Evolutionary conservation across 768 basidiomycete species (phyloP).

Genomic region (Xerocomellus amylosporus): DNA sequence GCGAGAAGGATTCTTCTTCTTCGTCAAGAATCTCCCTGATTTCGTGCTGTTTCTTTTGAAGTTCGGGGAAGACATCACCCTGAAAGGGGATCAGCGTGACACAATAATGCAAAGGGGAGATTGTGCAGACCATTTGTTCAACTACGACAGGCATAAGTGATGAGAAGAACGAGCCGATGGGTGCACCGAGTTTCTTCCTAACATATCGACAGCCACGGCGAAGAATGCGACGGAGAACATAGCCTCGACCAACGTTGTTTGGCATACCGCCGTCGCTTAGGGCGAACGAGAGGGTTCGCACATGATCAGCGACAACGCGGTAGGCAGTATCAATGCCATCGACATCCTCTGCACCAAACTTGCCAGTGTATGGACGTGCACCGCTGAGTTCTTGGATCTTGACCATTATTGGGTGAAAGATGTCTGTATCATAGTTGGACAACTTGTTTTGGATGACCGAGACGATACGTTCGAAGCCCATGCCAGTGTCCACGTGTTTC

Average conservation of each 20-base stretch:
- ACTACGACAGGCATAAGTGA: conserved; percentile 86
- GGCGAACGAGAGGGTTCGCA: conserved; percentile 92
- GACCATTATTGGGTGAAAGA: conserved; percentile 85
- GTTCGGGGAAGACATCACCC: conserved; percentile 91
- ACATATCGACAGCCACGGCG: conserved; percentile 94
- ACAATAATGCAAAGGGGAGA: neutral
- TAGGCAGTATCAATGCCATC: conserved; percentile 98
- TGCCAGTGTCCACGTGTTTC: conserved; percentile 97
- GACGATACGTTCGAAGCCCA: conserved; percentile 98
- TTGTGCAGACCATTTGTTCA: conserved; percentile 70
- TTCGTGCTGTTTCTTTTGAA: conserved; percentile 74
- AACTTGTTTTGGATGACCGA: conserved; percentile 86
- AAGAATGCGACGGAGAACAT: conserved; percentile 92
- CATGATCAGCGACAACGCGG: conserved; percentile 95
- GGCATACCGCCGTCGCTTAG: conserved; percentile 96
- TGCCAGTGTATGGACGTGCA: conserved; percentile 82
- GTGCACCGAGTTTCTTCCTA: conserved; percentile 89
- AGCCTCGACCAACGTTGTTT: conserved; percentile 94
- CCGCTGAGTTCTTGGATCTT: conserved; percentile 88
- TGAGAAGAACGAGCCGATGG: conserved; percentile 94
- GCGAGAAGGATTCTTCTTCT: conserved; percentile 95
- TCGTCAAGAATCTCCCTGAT: conserved; percentile 96
- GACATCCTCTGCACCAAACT: conserved; percentile 89
- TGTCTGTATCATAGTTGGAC: conserved; percentile 98
- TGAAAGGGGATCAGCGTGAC: conserved; percentile 31